Evolutionary conservation across 2,329 filamentous ascomycete species (phyloP).

Genomic region (Ophiostoma angusticollis): DNA sequence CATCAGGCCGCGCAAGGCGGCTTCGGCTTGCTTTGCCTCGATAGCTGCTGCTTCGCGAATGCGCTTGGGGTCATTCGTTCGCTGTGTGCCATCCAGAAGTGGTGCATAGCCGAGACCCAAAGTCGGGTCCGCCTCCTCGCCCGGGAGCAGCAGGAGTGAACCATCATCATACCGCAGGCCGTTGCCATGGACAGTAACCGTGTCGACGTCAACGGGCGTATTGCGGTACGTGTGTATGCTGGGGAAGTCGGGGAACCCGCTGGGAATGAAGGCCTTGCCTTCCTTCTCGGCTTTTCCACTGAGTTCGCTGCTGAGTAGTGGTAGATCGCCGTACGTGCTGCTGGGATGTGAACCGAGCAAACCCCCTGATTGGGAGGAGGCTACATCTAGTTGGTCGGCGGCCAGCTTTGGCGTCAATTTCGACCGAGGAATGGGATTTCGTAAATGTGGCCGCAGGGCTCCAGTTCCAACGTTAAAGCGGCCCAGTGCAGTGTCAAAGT

Average conservation of each 20-base stretch:
- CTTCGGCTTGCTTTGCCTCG: slow-evolving; percentile 49
- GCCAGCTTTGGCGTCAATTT: slow-evolving; percentile 10
- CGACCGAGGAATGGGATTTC: slow-evolving; percentile 34
- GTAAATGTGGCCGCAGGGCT: slow-evolving; percentile 42
- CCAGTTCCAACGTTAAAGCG: slow-evolving; percentile 38
- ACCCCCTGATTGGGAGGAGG: neutral
- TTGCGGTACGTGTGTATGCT: slow-evolving; percentile 52
- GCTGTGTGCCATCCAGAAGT: neutral
- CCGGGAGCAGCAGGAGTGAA: slow-evolving; percentile 11
- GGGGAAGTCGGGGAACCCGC: slow-evolving; percentile 47
- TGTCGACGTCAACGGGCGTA: slow-evolving; percentile 34
- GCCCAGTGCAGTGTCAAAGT: slow-evolving; percentile 42
- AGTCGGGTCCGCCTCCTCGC: slow-evolving; percentile 12
- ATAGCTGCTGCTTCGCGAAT: slow-evolving; percentile 47
- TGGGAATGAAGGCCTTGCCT: slow-evolving; percentile 42
- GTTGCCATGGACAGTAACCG: slow-evolving; percentile 19
- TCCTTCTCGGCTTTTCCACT: slow-evolving; percentile 46
- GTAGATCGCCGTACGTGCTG: slow-evolving; percentile 21
- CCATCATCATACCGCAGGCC: slow-evolving; percentile 19
- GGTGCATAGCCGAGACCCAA: slow-evolving; percentile 1
- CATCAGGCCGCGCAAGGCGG: slow-evolving; percentile 45
- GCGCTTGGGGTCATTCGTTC: slow-evolving; percentile 35
- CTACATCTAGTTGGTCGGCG: too few relatives aligned
- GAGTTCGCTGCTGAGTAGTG: slow-evolving; percentile 39
- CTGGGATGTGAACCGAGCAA: too few relatives aligned